Percentiles rank a stretch among this genome's conserved stretches.
Evolutionary conservation across 805 yeast species (phyloP).

Genomic region (Kodamaea sagamina): DNA sequence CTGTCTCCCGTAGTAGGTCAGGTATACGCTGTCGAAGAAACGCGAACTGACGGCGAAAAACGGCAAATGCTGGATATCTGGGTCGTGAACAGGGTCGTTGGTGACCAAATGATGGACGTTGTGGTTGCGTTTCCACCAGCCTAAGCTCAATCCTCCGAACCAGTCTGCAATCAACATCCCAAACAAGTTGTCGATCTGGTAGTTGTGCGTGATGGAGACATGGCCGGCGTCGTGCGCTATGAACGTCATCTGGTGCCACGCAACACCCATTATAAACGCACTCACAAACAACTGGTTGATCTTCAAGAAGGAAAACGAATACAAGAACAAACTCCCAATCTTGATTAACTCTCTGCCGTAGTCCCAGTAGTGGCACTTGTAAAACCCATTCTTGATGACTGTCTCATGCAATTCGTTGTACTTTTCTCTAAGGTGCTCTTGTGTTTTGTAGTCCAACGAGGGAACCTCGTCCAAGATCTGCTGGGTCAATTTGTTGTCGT

Average conservation of each 20-base stretch:
- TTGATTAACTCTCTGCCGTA: slow-evolving; percentile 71
- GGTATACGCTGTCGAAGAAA: slow-evolving; percentile 66
- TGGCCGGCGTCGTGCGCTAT: slow-evolving; percentile 93
- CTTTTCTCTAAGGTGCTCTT: slow-evolving; percentile 52
- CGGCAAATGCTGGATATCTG: slow-evolving; percentile 91
- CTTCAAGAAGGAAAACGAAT: slow-evolving; percentile 52
- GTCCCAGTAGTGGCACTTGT: slow-evolving; percentile 71
- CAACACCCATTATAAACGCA: slow-evolving; percentile 67
- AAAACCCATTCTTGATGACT: slow-evolving; percentile 59
- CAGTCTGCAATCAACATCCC: slow-evolving; percentile 76
- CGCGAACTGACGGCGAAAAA: slow-evolving; percentile 83
- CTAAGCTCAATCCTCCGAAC: slow-evolving; percentile 84
- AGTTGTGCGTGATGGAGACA: slow-evolving; percentile 77
- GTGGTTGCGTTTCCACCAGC: slow-evolving; percentile 96
- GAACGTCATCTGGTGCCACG: slow-evolving; percentile 89
- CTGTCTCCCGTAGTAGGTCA: slow-evolving; percentile 74
- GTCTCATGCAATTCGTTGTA: slow-evolving; percentile 62
- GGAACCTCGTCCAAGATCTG: slow-evolving; percentile 63
- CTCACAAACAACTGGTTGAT: slow-evolving; percentile 49
- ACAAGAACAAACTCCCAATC: slow-evolving; percentile 53
- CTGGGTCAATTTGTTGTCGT: slow-evolving; percentile 56
- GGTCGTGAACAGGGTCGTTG: slow-evolving; percentile 93
- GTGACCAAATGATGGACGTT: slow-evolving; percentile 90
- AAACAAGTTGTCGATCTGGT: slow-evolving; percentile 69
- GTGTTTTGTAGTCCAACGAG: slow-evolving; percentile 66